phyloP scores from a whole-genome alignment of 164 flowering plant species.

The Magnolia kwangsiensis region DNA sequence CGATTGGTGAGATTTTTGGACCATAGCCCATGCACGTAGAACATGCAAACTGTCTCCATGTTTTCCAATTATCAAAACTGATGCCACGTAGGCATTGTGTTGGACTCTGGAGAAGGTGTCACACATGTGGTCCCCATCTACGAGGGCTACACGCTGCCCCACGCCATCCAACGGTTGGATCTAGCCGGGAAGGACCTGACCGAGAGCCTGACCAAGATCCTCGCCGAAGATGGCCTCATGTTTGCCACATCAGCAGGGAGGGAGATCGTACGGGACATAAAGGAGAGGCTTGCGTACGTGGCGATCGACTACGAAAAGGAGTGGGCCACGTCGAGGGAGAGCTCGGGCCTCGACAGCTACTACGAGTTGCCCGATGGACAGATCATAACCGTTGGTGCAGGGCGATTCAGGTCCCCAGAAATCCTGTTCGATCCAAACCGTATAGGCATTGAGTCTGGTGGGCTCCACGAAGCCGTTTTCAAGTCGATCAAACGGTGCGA shows the following conservation, averaged over 20 bases:
- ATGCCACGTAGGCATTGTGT: slow-evolving; percentile 14
- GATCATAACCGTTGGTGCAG: slow-evolving; percentile 17
- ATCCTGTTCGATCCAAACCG: slow-evolving; percentile 22
- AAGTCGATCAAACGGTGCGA: slow-evolving; percentile 24
- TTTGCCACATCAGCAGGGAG: slow-evolving; percentile 14
- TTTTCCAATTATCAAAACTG: no score
- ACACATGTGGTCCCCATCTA: slow-evolving; percentile 20
- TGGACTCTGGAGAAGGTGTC: slow-evolving; percentile 23
- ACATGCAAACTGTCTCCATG: no score
- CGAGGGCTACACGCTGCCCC: slow-evolving; percentile 20
- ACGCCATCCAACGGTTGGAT: slow-evolving; percentile 17
- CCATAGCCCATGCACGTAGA: neutral
- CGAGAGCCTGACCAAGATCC: slow-evolving; percentile 15
- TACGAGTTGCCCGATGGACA: slow-evolving; percentile 20
- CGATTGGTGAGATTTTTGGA: neutral
- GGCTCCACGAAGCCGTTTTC: slow-evolving; percentile 21
- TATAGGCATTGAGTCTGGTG: slow-evolving; percentile 24
- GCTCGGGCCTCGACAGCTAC: slow-evolving; percentile 13
- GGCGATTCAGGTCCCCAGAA: slow-evolving; percentile 19
- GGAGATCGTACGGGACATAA: slow-evolving; percentile 17
- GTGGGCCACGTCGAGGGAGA: slow-evolving; percentile 12
- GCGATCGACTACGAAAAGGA: slow-evolving; percentile 19
- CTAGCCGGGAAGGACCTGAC: slow-evolving; percentile 16
- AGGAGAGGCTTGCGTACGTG: slow-evolving; percentile 19
- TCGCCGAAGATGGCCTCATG: slow-evolving; percentile 8